phyloP scores from a whole-genome alignment of 2,329 filamentous ascomycete genomes.

The Cryphonectria parasitica region DNA sequence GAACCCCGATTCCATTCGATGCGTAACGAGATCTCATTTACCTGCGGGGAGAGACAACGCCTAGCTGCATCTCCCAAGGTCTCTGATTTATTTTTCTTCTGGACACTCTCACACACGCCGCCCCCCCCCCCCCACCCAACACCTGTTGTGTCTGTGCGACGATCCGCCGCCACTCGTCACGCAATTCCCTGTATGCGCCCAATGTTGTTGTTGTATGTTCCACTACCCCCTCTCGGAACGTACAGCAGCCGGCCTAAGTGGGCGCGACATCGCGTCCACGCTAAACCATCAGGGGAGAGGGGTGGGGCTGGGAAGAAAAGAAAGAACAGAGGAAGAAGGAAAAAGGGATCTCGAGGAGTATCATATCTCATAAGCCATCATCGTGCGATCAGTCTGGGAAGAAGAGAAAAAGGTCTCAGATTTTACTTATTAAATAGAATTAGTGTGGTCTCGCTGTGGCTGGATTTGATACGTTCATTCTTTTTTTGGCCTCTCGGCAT shows the following conservation, averaged over 20 bases:
- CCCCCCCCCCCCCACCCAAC: background rate
- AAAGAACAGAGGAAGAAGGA: background rate
- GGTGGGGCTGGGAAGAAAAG: background rate
- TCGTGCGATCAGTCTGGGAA: background rate
- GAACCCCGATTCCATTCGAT: background rate
- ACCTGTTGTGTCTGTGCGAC: slow-evolving; percentile 11
- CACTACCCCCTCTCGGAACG: background rate
- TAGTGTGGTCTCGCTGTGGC: background rate
- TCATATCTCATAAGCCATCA: background rate
- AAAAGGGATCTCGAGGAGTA: no score
- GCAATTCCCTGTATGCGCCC: background rate
- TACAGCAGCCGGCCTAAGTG: background rate
- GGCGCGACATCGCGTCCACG: background rate
- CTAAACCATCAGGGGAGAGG: background rate
- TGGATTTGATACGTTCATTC: background rate
- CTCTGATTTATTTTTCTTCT: slow-evolving; percentile 17
- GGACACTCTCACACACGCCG: no score
- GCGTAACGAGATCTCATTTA: slow-evolving; percentile 35
- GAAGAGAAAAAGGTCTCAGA: background rate
- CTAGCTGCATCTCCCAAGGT: slow-evolving; percentile 31
- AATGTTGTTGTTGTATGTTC: background rate
- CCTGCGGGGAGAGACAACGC: slow-evolving; percentile 33
- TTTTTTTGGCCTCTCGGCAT: no score
- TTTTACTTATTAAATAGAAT: background rate
- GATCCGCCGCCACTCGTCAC: slow-evolving; percentile 1